Evolutionary conservation across 805 yeast species (phyloP).

Genomic region (Lipomyces starkeyi): DNA sequence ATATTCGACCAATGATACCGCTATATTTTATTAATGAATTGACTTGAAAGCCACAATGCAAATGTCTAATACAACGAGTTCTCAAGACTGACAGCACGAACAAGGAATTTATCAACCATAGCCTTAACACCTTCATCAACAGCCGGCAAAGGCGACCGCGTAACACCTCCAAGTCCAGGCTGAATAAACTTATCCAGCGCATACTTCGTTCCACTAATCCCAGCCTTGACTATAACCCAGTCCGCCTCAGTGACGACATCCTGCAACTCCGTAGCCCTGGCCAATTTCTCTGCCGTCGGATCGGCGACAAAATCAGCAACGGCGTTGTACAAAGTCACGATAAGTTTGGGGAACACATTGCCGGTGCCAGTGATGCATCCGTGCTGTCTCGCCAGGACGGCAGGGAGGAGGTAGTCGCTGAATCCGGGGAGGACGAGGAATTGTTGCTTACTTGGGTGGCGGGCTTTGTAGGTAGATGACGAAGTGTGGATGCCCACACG

Average conservation of each 20-base stretch:
- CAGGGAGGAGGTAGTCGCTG: constrained; percentile 58
- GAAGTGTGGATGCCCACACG: constrained; percentile 52
- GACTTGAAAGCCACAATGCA: no score
- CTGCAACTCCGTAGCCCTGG: constrained; percentile 51
- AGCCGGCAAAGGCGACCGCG: constrained; percentile 34
- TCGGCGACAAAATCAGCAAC: constrained; percentile 19
- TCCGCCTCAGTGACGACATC: constrained; percentile 54
- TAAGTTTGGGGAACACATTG: constrained; percentile 59
- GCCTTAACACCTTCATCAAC: constrained; percentile 18
- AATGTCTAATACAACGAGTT: constrained; percentile 13
- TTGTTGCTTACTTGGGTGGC: constrained; percentile 44
- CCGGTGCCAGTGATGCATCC: constrained; percentile 62
- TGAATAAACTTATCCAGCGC: constrained; percentile 32
- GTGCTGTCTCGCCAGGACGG: constrained; percentile 53
- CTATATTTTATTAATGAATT: no score
- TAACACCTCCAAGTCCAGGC: constrained; percentile 34
- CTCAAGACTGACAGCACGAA: constrained; percentile 26
- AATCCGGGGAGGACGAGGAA: constrained; percentile 57
- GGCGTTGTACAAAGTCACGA: constrained; percentile 47
- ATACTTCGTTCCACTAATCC: constrained; percentile 39
- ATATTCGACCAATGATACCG: no score
- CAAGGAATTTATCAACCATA: constrained; percentile 20
- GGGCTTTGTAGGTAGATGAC: constrained; percentile 43
- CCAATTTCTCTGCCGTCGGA: constrained; percentile 44
- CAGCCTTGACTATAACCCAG: constrained; percentile 42